Evolutionary conservation across 176 grass and related monocot genomes (phyloP).

Genomic region (Carex pumila): DNA sequence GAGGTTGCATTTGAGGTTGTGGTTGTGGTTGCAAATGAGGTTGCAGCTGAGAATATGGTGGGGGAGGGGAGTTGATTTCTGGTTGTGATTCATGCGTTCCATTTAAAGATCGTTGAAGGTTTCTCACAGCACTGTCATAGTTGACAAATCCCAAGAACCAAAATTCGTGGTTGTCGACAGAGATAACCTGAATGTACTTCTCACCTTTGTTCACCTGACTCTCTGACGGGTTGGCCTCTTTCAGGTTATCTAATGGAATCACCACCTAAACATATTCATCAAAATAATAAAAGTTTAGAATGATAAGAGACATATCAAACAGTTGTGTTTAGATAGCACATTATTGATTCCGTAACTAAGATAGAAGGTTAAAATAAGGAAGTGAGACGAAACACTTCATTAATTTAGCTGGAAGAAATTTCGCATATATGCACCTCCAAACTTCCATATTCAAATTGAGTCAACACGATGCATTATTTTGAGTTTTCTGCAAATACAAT

Average conservation of each 20-base stretch:
- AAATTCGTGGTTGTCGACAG: conserved; percentile 64
- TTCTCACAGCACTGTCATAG: conserved; percentile 58
- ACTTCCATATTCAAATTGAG: background rate
- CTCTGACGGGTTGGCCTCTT: conserved; percentile 43
- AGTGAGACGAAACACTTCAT: background rate
- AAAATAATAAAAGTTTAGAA: background rate
- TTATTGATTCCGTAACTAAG: background rate
- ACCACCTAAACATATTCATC: conserved; percentile 33
- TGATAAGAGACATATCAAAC: background rate
- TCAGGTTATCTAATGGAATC: conserved; percentile 62
- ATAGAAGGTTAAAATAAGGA: background rate
- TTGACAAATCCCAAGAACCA: conserved; percentile 81
- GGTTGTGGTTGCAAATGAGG: background rate
- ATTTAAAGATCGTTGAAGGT: conserved; percentile 44
- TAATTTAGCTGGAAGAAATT: background rate
- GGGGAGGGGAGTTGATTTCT: conserved; percentile 9
- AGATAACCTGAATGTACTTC: conserved; percentile 80
- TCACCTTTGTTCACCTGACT: conserved; percentile 55
- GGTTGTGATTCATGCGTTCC: conserved; percentile 21
- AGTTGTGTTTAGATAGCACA: background rate
- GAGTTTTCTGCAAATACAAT: background rate
- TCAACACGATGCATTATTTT: background rate
- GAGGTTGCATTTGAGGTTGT: background rate
- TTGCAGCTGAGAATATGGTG: background rate
- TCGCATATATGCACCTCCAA: background rate